Percentiles rank a stretch among this genome's conserved stretches.
Conservation (phyloP, 2,329 filamentous ascomycete genomes). For the Monosporascus sp. region DNA sequence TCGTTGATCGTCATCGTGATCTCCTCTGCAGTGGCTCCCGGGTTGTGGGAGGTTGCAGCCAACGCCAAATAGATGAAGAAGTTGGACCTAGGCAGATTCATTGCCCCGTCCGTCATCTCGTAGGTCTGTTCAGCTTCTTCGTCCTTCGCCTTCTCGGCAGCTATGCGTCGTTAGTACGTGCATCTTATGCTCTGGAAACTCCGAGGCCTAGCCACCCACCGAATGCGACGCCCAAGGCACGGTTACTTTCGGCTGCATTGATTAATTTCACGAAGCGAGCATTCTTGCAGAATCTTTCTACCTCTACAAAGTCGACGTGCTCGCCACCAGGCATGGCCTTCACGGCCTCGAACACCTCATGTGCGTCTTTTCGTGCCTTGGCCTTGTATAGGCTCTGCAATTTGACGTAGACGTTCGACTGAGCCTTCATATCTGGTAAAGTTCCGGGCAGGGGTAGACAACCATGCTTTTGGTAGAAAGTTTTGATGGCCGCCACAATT, state of each 20-base stretch:
- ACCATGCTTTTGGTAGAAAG: conserved; percentile 69
- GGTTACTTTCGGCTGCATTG: conserved; percentile 43
- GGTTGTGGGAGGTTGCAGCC: conserved; percentile 43
- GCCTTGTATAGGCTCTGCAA: conserved; percentile 90
- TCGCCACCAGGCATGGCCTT: conserved; percentile 45
- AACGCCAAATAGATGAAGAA: conserved; percentile 67
- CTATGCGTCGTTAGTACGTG: conserved; percentile 34
- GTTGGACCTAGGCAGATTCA: conserved; percentile 50
- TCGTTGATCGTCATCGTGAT: conserved; percentile 45
- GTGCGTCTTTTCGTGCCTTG: conserved; percentile 74
- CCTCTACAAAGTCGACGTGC: conserved; percentile 62
- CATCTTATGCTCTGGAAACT: conserved; percentile 6
- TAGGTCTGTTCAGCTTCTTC: conserved; percentile 42
- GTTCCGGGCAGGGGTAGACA: conserved; percentile 79
- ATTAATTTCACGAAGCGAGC: conserved; percentile 89
- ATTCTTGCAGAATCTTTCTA: conserved; percentile 93
- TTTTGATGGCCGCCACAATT: conserved; percentile 72
- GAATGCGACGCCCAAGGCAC: conserved; percentile 47
- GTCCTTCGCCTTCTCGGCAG: conserved; percentile 50
- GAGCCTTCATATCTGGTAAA: conserved; percentile 95
- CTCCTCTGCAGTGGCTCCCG: conserved; percentile 42
- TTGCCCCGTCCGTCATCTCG: conserved; percentile 24
- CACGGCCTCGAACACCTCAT: conserved; percentile 66
- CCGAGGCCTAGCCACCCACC: conserved; percentile 37
- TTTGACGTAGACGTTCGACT: conserved; percentile 82